Evolutionary conservation across 441 rosid species (phyloP), one percentile per base, ranked within the genome.

Genomic region (Geranium incanum): DNA sequence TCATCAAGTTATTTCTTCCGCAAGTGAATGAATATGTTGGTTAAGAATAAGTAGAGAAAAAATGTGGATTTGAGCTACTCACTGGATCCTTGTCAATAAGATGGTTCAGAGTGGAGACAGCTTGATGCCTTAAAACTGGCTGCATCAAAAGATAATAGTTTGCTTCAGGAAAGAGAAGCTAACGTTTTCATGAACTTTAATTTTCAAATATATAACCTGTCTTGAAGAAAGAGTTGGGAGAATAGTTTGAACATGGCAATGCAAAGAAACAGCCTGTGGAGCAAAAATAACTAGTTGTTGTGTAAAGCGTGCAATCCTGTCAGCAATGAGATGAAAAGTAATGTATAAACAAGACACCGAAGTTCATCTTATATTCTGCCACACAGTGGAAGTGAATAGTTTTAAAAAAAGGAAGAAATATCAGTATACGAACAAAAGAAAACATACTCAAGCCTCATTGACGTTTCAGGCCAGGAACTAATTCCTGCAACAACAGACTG

Each of bases 221-320:
- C 95, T 88, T 71, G 99, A 93, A 77, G 95, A 87, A 69, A 95
- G 84, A 48, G 99, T 95, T 38, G 86, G 84, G 66, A 95, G 83
- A 81, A 95, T 95, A 79, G 84, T 91, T 78, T 88, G 93, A 79
- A 95, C 97, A 74, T 95, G 99, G 73, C 88, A 78, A 81, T 88
- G 98, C 80, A 95, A 88, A 36, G 98, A 87, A 83, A 90, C 91
- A 74, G 99, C 98, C 84, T 86, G 96, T 9, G 97, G 97, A 71
- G 99, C 98, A 82, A 95, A 95, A 66, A 95, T 92, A 75, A 95
- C 95, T 77, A 95, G 99, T 84, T 95, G 98, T 79, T 95, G 99
- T 38, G 98, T 90, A 79, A 95, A 95, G 76, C 96, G 90, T 60
- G 91, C 99, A 77, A 95, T 93, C 96, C 99, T 95, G 87, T 70